phyloP scores from a whole-genome alignment of 2,329 filamentous ascomycete species.

The Hansfordia pulvinata region DNA sequence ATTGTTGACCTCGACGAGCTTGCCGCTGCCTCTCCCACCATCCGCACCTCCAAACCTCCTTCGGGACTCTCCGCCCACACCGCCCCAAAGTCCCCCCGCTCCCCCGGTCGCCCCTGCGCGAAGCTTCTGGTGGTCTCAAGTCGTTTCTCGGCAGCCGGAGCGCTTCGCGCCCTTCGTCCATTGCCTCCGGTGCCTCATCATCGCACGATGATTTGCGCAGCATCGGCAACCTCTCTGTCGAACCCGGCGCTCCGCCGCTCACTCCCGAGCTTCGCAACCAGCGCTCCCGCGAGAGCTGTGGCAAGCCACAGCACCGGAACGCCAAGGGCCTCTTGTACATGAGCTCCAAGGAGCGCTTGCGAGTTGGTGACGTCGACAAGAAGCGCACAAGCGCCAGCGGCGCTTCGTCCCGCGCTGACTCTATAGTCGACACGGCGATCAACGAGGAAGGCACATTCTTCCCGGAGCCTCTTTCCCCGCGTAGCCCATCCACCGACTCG shows the following conservation, averaged over 20 bases:
- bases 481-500: too few relatives aligned
- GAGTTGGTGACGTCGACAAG: conserved; percentile 47
- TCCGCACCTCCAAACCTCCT: conserved; percentile 71
- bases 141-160: conserved; percentile 45
- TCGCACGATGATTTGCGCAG: conserved; percentile 44
- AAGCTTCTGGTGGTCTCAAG: conserved; percentile 36
- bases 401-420: too few relatives aligned
- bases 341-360: conserved; percentile 55
- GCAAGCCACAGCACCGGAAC: conserved; percentile 37
- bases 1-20: conserved; percentile 41
- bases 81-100: conserved; percentile 40
- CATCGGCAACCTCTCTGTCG: conserved; percentile 51
- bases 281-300: conserved; percentile 49
- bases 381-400: conserved; percentile 34
- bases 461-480: too few relatives aligned
- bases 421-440: conserved; percentile 39
- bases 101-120: conserved; percentile 33
- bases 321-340: conserved; percentile 56
- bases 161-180: conserved; percentile 47
- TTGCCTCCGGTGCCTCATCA: conserved; percentile 37
- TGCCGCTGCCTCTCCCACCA: conserved; percentile 53
- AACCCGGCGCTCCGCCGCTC: conserved; percentile 36
- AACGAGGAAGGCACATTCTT: too few relatives aligned
- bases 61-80: conserved; percentile 62
- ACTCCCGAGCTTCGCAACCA: conserved; percentile 35